These are phyloP conservation scores for Ormosia emarginata DNA, from an alignment of 306 rosid species.

Conservation along the genomic window DNA sequence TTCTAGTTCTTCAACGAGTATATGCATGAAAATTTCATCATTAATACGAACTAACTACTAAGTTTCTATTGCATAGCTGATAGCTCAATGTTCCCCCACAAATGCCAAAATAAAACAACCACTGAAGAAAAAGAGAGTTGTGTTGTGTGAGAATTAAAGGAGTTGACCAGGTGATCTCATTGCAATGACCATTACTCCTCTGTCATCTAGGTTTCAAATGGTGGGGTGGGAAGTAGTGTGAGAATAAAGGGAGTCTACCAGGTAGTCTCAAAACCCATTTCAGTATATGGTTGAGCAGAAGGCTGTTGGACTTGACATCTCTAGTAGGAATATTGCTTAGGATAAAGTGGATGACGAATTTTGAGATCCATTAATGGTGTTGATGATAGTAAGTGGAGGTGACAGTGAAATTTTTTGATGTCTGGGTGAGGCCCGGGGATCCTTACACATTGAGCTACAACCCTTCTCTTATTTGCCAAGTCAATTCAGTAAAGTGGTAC, in stretches of 20 bases:
- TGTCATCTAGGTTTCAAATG: too few relatives aligned
- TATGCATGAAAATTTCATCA: neutral
- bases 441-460: too few relatives aligned
- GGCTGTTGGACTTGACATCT: too few relatives aligned
- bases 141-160: neutral
- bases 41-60: neutral
- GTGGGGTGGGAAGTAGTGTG: too few relatives aligned
- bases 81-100: neutral
- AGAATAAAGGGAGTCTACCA: too few relatives aligned
- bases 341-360: neutral
- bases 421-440: too few relatives aligned
- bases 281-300: neutral
- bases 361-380: neutral
- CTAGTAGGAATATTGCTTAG: neutral
- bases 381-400: neutral
- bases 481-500: slow-evolving; percentile 46
- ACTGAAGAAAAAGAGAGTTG: neutral
- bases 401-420: too few relatives aligned
- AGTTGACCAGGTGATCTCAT: neutral
- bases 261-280: neutral
- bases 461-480: neutral
- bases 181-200: too few relatives aligned
- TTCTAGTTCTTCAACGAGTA: neutral
- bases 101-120: neutral
- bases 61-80: neutral